Conservation (phyloP, 345 rosid species). For the Cardamine resedifolia region DNA sequence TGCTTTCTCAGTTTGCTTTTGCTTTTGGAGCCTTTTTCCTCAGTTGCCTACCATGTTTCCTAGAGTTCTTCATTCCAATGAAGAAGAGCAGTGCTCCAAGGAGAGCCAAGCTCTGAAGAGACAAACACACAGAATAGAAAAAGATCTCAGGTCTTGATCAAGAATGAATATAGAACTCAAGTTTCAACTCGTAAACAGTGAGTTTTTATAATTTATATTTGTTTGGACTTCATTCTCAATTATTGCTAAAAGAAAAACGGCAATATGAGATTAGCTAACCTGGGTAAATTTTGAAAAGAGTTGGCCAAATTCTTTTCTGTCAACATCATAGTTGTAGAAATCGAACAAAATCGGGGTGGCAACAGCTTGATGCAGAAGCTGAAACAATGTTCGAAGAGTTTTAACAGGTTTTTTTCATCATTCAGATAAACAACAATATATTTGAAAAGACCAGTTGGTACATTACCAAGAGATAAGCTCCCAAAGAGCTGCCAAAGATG, state of each 20-base stretch:
- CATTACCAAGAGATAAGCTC: constrained; percentile 75
- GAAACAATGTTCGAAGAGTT: constrained; percentile 8
- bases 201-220: neutral
- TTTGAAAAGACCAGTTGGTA: neutral
- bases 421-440: neutral
- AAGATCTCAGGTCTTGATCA: constrained; percentile 2
- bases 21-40: constrained; percentile 65
- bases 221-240: neutral
- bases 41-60: constrained; percentile 55
- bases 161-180: neutral
- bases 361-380: constrained; percentile 68
- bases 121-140: neutral
- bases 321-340: constrained; percentile 71
- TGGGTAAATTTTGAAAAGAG: constrained; percentile 60
- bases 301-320: constrained; percentile 51
- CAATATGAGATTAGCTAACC: constrained; percentile 36
- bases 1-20: constrained; percentile 43
- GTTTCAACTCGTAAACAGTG: neutral
- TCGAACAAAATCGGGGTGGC: constrained; percentile 55
- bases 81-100: constrained; percentile 72
- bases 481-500: constrained; percentile 61
- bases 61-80: constrained; percentile 80
- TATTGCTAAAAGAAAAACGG: neutral
- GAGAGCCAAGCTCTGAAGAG: constrained; percentile 62
- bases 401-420: neutral